Conservation (phyloP, 2,329 filamentous ascomycete species). For the Penicillium palitans region DNA sequence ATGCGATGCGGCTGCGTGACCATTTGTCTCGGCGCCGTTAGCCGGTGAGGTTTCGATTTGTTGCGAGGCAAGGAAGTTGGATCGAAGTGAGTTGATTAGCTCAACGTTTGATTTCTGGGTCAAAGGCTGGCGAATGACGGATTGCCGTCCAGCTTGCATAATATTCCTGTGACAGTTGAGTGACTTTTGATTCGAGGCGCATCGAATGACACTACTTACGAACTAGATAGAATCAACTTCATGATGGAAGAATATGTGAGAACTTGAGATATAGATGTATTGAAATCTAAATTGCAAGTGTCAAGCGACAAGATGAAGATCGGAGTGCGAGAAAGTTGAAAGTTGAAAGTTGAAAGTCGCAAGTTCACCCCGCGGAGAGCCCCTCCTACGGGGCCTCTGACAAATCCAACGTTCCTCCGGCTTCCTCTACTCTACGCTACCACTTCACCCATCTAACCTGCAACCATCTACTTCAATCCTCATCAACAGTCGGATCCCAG, state of each 20-base stretch:
- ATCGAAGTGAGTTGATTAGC: constrained; percentile 81
- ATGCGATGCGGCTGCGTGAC: constrained; percentile 13
- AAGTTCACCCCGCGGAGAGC: constrained; percentile 4
- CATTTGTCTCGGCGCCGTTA: constrained; percentile 25
- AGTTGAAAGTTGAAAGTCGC: background rate
- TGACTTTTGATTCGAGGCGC: constrained; percentile 1
- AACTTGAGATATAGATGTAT: constrained; percentile 3
- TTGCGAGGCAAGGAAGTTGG: constrained; percentile 76
- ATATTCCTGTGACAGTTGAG: constrained; percentile 62
- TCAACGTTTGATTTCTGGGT: constrained; percentile 88
- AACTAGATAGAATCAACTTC: constrained; percentile 82
- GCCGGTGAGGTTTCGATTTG: constrained; percentile 49
- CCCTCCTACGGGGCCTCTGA: constrained; percentile 1
- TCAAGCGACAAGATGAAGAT: no score
- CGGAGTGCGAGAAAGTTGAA: background rate
- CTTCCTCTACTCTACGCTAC: background rate
- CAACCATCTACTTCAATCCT: constrained; percentile 24
- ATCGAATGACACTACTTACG: constrained; percentile 56
- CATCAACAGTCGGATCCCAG: constrained; percentile 55
- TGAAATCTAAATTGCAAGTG: background rate
- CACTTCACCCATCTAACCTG: background rate
- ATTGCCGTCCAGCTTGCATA: constrained; percentile 76
- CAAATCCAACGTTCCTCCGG: constrained; percentile 3
- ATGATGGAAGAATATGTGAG: constrained; percentile 55
- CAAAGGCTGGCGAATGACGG: constrained; percentile 76